Base-by-base conservation (phyloP, 2,329 filamentous ascomycete genomes). In the Chrysoporthe puriensis region DNA sequence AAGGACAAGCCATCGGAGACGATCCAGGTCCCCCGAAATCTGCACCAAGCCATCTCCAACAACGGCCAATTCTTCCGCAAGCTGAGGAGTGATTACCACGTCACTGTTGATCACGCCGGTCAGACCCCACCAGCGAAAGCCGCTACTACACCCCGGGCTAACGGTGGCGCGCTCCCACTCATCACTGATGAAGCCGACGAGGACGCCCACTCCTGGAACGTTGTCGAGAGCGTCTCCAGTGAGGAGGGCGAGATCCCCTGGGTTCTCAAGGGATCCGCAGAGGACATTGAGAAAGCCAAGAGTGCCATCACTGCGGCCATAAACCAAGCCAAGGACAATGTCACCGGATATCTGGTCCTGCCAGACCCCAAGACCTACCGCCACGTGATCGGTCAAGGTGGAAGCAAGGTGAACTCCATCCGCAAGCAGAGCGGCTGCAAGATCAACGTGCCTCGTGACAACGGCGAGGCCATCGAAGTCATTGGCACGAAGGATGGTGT, bases 11-110 rank as follows among this genome's bases (percentile, higher is more conserved):
- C 96, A 77, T 92, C 93, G 70, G 93, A 96, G 84, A 96, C 91
- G 0, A 80, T 98, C n/a, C 86, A 91, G 73, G 87, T 99, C 9
- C 95, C 96, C 13, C 88, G 90, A 69, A 88, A 90, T 73, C 83
- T 96, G 69, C 96, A 99, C 82, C 93, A 98, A 77, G 81, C 85
- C 69, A 86, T 99, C 72, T 88, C 92, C 63, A 95, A 97, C 77
- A 94, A 95, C 71, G 96, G 95, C 1, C 90, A 94, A 73, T 92
- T 98, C 82, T 97, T 98, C 91, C 92, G 95, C 72, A 91, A 89
- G 74, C 88, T 99, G 54, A 90, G 91, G 71, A 94, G 89, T 78
- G 92, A 97, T 75, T 86, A 92, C 79, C 90, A 92, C 73, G 93
- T 99, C 72, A 96, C 91, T 0, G 91, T 99, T 64, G 94, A 98